A percentile compares a stretch with the other conserved stretches of the same genome.
phyloP scores from a whole-genome alignment of 2,329 filamentous ascomycete species.

The Aspergillus fijiensis region DNA sequence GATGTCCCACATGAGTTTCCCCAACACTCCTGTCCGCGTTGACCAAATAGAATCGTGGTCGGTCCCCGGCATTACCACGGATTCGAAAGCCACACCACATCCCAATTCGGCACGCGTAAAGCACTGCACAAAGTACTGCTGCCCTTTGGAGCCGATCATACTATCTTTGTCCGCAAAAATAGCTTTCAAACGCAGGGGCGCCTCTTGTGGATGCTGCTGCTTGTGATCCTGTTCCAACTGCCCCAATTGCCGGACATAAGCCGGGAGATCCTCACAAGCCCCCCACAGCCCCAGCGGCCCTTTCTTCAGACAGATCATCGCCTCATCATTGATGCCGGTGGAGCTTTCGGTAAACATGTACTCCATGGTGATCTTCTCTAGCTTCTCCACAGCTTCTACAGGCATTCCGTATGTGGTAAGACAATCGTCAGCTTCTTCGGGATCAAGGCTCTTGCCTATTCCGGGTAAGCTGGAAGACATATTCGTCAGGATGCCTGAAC shows the following conservation, averaged over 20 bases:
- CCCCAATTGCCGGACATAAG: neutral
- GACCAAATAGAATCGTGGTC: constrained; percentile 1
- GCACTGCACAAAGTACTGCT: constrained; percentile 1
- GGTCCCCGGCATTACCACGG: neutral
- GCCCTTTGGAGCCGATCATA: neutral
- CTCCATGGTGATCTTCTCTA: neutral
- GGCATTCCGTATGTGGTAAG: neutral
- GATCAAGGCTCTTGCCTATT: neutral
- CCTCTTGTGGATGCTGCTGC: neutral
- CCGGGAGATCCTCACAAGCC: neutral
- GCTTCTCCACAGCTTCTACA: neutral
- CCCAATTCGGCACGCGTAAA: neutral
- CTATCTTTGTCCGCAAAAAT: neutral
- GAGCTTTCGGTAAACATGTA: neutral
- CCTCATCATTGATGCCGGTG: constrained; percentile 1
- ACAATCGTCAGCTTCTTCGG: neutral
- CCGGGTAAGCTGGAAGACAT: neutral
- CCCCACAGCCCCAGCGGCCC: neutral
- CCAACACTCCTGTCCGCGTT: neutral
- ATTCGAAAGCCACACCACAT: neutral
- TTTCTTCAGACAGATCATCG: constrained; percentile 3
- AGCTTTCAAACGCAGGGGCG: neutral
- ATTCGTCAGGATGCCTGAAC: neutral
- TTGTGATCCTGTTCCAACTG: neutral
- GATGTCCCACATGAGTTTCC: neutral